These are phyloP conservation scores for Maudiozyma bulderi DNA, from an alignment of 805 yeast genomes.

Conservation along the genomic window DNA sequence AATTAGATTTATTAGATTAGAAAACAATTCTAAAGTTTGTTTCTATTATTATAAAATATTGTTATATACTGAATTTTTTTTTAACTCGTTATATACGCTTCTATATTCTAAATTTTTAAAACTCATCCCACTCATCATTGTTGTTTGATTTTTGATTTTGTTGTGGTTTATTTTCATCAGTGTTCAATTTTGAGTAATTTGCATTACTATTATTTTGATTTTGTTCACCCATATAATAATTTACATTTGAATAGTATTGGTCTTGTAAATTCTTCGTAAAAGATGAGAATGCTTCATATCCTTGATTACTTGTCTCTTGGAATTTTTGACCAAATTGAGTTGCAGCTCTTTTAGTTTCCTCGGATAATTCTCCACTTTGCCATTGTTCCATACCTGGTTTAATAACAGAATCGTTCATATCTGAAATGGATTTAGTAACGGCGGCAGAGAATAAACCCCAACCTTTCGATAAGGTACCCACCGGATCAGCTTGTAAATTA, in stretches of 20 bases:
- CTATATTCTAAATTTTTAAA: constrained; percentile 24
- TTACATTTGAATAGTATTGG: constrained; percentile 25
- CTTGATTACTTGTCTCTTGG: constrained; percentile 75
- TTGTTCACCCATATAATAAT: constrained; percentile 25
- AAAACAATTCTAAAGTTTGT: background rate
- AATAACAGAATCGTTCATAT: constrained; percentile 79
- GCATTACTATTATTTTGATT: constrained; percentile 34
- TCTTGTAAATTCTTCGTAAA: constrained; percentile 40
- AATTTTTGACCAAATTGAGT: constrained; percentile 91
- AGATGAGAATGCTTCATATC: constrained; percentile 55
- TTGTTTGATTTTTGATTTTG: constrained; percentile 32
- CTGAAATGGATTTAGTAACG: constrained; percentile 71
- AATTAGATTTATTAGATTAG: too few species aligned
- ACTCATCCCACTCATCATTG: constrained; percentile 64
- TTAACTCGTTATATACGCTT: too few species aligned
- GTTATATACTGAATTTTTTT: too few species aligned
- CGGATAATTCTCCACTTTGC: constrained; percentile 59
- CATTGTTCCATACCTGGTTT: constrained; percentile 84
- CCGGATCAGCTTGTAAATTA: constrained; percentile 69
- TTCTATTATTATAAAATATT: too few species aligned
- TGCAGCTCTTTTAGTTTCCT: constrained; percentile 86
- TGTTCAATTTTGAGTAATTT: constrained; percentile 46
- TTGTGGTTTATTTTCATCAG: constrained; percentile 28
- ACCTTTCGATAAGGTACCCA: constrained; percentile 84
- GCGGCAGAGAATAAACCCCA: constrained; percentile 91